Evolutionary conservation across 495 filamentous ascomycete species (phyloP).

Genomic region (Amniculicola lignicola): DNA sequence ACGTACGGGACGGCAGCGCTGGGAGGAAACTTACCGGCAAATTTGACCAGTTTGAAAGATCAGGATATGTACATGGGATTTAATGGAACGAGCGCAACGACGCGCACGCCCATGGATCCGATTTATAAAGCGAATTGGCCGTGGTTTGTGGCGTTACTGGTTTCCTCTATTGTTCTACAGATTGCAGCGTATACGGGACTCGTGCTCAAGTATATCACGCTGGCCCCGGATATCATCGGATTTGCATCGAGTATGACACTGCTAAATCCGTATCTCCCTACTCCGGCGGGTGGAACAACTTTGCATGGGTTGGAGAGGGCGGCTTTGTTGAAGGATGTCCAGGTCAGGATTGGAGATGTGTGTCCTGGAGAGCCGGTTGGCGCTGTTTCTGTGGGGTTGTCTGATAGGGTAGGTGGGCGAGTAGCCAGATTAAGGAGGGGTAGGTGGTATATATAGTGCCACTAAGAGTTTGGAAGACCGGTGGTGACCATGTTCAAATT

Average conservation of each 20-base stretch:
- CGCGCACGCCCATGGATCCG: neutral
- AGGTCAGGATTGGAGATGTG: conserved; percentile 22
- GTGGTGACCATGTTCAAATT: neutral
- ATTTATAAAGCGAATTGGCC: conserved; percentile 16
- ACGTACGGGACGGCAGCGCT: conserved; percentile 19
- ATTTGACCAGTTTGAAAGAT: conserved; percentile 2
- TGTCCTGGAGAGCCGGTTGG: conserved; percentile 17
- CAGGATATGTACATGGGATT: neutral
- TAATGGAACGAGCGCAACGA: neutral
- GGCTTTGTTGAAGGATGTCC: conserved; percentile 13
- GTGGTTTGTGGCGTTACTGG: conserved; percentile 16
- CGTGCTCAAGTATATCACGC: conserved; percentile 20
- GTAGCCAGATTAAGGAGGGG: conserved; percentile 8
- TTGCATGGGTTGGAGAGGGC: conserved; percentile 20
- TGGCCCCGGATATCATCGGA: conserved; percentile 31
- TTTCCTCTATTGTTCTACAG: conserved; percentile 18
- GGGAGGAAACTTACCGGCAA: conserved; percentile 10
- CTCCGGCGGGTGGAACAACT: conserved; percentile 20
- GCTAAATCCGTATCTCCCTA: conserved; percentile 16
- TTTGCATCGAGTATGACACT: conserved; percentile 26
- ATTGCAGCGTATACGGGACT: conserved; percentile 19
- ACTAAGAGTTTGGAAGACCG: neutral
- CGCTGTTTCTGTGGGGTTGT: conserved; percentile 14
- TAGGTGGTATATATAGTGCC: conserved; percentile 17
- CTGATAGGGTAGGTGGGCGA: conserved; percentile 2